Evolutionary conservation across 2,329 filamentous ascomycete genomes (phyloP), one percentile per base, ranked within the genome.

Genomic region (Ambrosiella xylebori): DNA sequence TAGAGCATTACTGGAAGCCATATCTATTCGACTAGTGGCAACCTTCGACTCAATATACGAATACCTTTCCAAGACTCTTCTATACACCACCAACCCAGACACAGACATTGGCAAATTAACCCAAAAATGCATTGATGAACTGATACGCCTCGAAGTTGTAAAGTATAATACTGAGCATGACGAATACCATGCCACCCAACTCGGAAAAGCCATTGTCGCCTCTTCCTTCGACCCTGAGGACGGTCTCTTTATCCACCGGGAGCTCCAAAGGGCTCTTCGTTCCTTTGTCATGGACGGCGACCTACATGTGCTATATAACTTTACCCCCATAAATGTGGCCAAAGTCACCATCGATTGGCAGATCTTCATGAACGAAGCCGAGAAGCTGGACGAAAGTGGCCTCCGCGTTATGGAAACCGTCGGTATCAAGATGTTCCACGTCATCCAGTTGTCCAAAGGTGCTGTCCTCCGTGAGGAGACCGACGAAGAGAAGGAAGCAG

Each of bases 201-300:
- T 89, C 2, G 85, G 85, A 15, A 79, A 76, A 62, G 86, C 86
- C 1, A 79, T 87, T 27, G 85, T 89, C 27, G 79, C 81, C 8
- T 86, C 85, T 2, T 81, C 82, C 1, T 76, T 90, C 40, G 79
- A 85, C 55, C 86, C 85, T 0, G 83, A 87, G 60, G 85, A 89
- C 63, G 86, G 86, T 0, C 69, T 86, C 1, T 89, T 88, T 63
- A 76, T 89, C 15, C 73, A 88, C 63, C 74, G 79, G 51, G 86
- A 90, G 67, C 73, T 89, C 53, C 75, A 75, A 59, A 77, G 77
- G 63, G 83, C 85, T 0, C 73, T 89, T 2, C 73, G 77, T 61
- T 83, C 82, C 1, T 89, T 90, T 64, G 86, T 88, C 11, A 82
- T 90, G 78, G 85, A 89, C 65, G 82, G 84, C 3, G 86, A 90